These are phyloP conservation scores for Sphaerosporella brunnea DNA, from an alignment of 495 filamentous ascomycete genomes.

Conservation along the genomic window DNA sequence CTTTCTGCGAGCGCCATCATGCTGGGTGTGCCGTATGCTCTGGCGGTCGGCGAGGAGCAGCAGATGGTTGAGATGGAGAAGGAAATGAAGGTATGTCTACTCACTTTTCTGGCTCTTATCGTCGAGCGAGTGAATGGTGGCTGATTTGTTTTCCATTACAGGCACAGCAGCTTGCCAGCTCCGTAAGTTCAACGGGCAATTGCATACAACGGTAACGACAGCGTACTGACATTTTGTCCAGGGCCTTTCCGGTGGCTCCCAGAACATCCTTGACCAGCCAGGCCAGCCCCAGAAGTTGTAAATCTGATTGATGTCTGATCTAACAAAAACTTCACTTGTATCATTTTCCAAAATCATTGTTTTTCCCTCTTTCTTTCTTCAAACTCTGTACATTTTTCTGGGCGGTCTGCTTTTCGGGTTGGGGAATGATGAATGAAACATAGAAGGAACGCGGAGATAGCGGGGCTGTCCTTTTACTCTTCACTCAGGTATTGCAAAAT, in stretches of 20 bases:
- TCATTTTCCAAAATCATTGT: background rate
- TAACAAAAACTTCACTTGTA: background rate
- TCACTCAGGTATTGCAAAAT: background rate
- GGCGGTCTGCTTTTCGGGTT: background rate
- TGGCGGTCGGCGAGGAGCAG: constrained; percentile 89
- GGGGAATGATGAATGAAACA: constrained; percentile 4
- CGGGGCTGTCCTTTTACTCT: background rate
- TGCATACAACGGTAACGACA: too few relatives aligned
- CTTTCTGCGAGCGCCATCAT: constrained; percentile 73
- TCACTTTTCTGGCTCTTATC: background rate
- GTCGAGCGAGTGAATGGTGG: too few relatives aligned
- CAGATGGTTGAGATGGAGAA: constrained; percentile 90
- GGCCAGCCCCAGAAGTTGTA: constrained; percentile 1
- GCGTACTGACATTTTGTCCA: background rate
- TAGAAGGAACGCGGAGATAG: constrained; percentile 1
- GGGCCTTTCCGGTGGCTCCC: background rate
- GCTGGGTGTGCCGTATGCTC: constrained; percentile 77
- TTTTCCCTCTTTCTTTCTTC: background rate
- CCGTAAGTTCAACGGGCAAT: too few relatives aligned
- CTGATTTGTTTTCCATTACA: background rate
- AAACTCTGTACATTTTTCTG: constrained; percentile 2
- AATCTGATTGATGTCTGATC: background rate
- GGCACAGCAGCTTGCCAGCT: constrained; percentile 8
- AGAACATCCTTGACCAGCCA: background rate
- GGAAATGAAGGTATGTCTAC: constrained; percentile 56